Percentiles rank a stretch among this genome's conserved stretches.
phyloP scores from a whole-genome alignment of 148 eudicot species.

The Agrostemma githago region DNA sequence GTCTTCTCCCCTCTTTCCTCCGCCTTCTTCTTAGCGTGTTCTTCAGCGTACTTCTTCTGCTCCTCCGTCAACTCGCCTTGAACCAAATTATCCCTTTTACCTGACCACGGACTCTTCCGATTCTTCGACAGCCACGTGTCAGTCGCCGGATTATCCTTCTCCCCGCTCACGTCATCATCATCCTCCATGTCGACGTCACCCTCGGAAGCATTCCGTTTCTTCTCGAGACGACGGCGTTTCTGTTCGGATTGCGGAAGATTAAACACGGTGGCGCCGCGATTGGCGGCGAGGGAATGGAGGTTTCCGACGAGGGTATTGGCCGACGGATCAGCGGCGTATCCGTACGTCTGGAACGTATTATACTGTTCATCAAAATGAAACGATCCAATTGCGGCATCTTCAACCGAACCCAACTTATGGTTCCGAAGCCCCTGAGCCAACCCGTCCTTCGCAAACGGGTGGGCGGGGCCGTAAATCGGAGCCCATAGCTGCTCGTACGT shows the following conservation, averaged over 20 bases:
- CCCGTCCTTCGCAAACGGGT: conserved; percentile 89
- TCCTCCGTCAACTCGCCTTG: conserved; percentile 71
- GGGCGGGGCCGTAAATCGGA: conserved; percentile 83
- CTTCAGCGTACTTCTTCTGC: conserved; percentile 95
- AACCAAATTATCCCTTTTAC: conserved; percentile 66
- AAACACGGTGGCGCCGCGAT: conserved; percentile 57
- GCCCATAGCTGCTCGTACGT: conserved; percentile 95
- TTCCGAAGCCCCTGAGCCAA: conserved; percentile 84
- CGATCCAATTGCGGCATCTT: conserved; percentile 61
- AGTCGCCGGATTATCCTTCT: conserved; percentile 61
- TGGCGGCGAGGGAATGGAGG: conserved; percentile 35
- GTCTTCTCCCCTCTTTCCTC: conserved; percentile 52
- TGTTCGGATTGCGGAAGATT: conserved; percentile 75
- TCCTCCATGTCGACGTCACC: conserved; percentile 18
- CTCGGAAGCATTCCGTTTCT: conserved; percentile 26
- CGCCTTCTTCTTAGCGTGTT: conserved; percentile 76
- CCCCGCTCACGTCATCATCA: conserved; percentile 21
- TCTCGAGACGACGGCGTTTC: conserved; percentile 60
- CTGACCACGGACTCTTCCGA: conserved; percentile 77
- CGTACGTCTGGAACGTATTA: conserved; percentile 74
- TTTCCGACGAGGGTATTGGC: conserved; percentile 56
- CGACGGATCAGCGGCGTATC: conserved; percentile 85
- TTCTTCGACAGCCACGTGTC: conserved; percentile 76
- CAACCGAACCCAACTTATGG: conserved; percentile 91
- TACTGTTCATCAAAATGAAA: conserved; percentile 85